A percentile compares a stretch with the other conserved stretches of the same genome.
These are phyloP conservation scores for Sporothrix euskadiensis DNA, from an alignment of 2,329 filamentous ascomycete species.

Conservation along the genomic window DNA sequence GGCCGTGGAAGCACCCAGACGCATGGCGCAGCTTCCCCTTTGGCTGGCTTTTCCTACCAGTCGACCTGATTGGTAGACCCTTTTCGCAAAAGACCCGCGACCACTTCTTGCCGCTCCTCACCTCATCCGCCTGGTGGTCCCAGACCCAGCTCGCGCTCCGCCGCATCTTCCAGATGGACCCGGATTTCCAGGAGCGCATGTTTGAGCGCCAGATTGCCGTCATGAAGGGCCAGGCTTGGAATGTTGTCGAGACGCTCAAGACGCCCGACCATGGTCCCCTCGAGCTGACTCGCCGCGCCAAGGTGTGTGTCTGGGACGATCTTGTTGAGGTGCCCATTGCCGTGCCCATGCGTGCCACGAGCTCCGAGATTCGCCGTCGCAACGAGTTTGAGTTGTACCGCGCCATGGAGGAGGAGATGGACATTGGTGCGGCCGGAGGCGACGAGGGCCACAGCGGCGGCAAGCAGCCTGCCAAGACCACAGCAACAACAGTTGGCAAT, in stretches of 20 bases:
- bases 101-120: constrained; percentile 93
- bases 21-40: constrained; percentile 92
- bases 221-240: constrained; percentile 99
- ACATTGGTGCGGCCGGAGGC: constrained; percentile 68
- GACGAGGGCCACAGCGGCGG: constrained; percentile 35
- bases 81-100: constrained; percentile 92
- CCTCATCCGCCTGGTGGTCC: constrained; percentile 94
- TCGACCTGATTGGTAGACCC: constrained; percentile 91
- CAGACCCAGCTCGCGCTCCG: constrained; percentile 87
- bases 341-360: constrained; percentile 82
- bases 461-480: constrained; percentile 36
- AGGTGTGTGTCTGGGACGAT: constrained; percentile 98
- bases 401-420: constrained; percentile 78
- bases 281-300: constrained; percentile 81
- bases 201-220: constrained; percentile 97
- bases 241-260: constrained; percentile 96
- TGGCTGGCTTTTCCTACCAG: constrained; percentile 95
- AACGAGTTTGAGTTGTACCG: constrained; percentile 36
- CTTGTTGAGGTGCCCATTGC: constrained; percentile 93
- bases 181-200: constrained; percentile 98
- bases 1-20: constrained; percentile 99
- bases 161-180: constrained; percentile 84
- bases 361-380: constrained; percentile 76
- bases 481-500: not conserved
- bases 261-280: constrained; percentile 87